Evolutionary conservation across 805 yeast genomes (phyloP).

Genomic region (Candida sanyiensis): DNA sequence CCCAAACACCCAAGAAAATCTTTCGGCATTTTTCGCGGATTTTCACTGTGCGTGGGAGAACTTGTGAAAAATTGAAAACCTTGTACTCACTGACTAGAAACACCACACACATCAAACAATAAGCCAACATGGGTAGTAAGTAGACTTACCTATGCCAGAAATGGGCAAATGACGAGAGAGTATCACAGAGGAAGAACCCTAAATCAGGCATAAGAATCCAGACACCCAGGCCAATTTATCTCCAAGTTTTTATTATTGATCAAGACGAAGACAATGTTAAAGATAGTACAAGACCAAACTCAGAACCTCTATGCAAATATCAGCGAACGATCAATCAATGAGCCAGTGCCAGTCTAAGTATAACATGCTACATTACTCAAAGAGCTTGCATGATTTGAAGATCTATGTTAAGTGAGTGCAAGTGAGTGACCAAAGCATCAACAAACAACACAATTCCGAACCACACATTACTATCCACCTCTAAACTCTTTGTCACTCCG

Average conservation of each 20-base stretch:
- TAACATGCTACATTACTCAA: too few relatives aligned
- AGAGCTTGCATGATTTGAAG: too few relatives aligned
- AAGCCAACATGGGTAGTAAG: slow-evolving; percentile 72
- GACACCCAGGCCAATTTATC: too few relatives aligned
- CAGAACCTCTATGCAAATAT: too few relatives aligned
- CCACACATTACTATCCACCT: not conserved
- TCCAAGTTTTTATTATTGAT: too few relatives aligned
- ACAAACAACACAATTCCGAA: too few relatives aligned
- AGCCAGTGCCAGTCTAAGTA: too few relatives aligned
- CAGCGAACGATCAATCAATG: too few relatives aligned
- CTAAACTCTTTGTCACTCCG: not conserved
- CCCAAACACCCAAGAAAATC: slow-evolving; percentile 1
- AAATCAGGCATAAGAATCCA: not conserved
- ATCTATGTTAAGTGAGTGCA: too few relatives aligned
- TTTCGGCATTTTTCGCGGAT: slow-evolving; percentile 3
- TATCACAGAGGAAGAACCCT: not conserved
- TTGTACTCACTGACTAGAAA: not conserved
- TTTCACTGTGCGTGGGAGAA: slow-evolving; percentile 7
- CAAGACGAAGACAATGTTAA: too few relatives aligned
- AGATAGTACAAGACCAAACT: too few relatives aligned
- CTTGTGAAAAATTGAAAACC: slow-evolving; percentile 9
- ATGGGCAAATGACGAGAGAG: not conserved
- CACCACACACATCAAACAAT: slow-evolving; percentile 21
- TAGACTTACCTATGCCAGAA: slow-evolving; percentile 27
- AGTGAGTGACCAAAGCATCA: too few relatives aligned